Evolutionary conservation across 1,139 yeast genomes (phyloP), one percentile per base, ranked within the genome.

Genomic region (Groenewaldozyma sp.): DNA sequence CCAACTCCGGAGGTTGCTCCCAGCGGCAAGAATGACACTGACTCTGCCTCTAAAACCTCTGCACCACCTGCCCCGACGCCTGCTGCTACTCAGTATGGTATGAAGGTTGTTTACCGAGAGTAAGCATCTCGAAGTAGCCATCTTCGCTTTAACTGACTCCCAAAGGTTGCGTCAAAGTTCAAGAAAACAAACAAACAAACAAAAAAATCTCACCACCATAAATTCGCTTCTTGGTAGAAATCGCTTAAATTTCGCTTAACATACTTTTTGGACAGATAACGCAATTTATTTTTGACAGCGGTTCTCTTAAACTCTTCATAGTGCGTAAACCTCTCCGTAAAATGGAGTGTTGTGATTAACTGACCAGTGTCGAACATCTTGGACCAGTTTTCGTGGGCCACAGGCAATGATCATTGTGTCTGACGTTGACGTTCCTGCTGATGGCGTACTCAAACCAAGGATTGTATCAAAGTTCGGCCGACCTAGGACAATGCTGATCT

Each of bases 381-480:
- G 32, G 16, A 78, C 73, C 44, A 83, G 59, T 0, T 66, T 50
- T 1, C 59, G 60, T 0, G 88, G 86, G 0, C 94, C 94, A 61
- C 93, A 82, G 0, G 83, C 74, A n/a, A 82, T 60, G 0, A 80
- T 63, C 78, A 82, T 78, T 38, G 62, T 61, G 35, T 63, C 61
- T 2, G 58, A 59, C 16, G 53, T 48, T 7, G 11, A 22, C 17
- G 33, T 16, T 16, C 21, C 4, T 16, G 33, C 13, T 29, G 14
- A 16, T 13, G 14, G n/a, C 13, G 18, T 18, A 5, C 22, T 9
- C 13, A n/a, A 42, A 11, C 37, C 42, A 19, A 51, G 33, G 36
- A 49, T 54, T 6, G 39, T 40, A 1, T 43, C 43, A 18, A 59
- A 45, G 13, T 45, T 41, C 2, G 64, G 65, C 9, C 64, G 45